Base-by-base conservation (phyloP, 805 yeast genomes). In the Yarrowia sp. region DNA sequence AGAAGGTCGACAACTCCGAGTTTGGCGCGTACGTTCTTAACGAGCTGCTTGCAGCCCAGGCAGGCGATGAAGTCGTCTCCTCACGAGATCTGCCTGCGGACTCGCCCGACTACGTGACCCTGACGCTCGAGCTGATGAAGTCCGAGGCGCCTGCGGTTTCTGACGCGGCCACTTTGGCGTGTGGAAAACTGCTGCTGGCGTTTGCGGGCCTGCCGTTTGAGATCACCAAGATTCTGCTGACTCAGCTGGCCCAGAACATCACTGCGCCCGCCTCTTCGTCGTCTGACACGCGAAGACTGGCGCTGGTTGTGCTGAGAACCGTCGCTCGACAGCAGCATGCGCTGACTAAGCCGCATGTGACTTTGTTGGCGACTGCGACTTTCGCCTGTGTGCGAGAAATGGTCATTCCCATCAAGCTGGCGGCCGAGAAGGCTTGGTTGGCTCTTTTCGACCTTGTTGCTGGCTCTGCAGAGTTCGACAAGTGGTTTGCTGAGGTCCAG, bases 361-460 rank as follows among this genome's bases (percentile, higher is more conserved):
- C 84, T 66, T 32, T 66, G 27, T 68, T 93, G 58, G 89, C 81
- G 3, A 90, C 94, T 13, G 78, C 89, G 12, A 85, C 91, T 1
- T 93, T 93, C 72, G 77, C 86, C 0, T 86, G 94, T 71, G 86
- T 93, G 39, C 80, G 99, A 66, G 97, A 92, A 69, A 80, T 85
- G n/a, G 78, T 89, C 51, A 90, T 93, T 69, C 97, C 99, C 4
- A 86, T 93, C 67, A 92, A 91, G 69, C 79, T 93, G 65, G 97
- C 97, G 1, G 97, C 97, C 7, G 99, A 93, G 72, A 90, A 90
- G 76, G 91, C 96, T 0, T 91, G 81, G 72, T 72, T 92, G 66
- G 83, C 89, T 1, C 71, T 90, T 16, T 87, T 91, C 74, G 78
- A 81, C 51, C 76, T 93, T 67, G 86, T 88, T 31, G 89, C 86